Percentiles rank a stretch among this genome's conserved stretches.
phyloP scores from a whole-genome alignment of 768 basidiomycete genomes.

The Crepidotus variabilis region DNA sequence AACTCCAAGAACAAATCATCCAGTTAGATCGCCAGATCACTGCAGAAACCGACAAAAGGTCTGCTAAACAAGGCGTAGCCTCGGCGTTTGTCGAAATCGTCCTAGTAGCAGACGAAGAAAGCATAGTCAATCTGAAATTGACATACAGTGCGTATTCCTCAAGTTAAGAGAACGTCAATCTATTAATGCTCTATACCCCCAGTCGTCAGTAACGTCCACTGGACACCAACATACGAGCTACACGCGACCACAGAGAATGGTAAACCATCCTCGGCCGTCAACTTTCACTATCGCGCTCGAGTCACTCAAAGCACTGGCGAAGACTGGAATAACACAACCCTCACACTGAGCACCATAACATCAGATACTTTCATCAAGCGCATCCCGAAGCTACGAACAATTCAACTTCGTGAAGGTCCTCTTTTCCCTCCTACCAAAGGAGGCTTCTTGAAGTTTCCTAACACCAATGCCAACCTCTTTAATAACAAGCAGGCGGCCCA shows the following conservation, averaged over 20 bases:
- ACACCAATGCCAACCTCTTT: not conserved
- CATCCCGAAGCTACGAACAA: constrained; percentile 29
- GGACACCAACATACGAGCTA: constrained; percentile 57
- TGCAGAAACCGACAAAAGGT: constrained; percentile 25
- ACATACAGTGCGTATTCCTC: constrained; percentile 43
- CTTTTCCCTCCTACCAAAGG: not conserved
- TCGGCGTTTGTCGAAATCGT: constrained; percentile 38
- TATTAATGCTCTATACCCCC: not conserved
- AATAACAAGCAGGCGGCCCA: too few relatives aligned
- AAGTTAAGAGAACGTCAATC: not conserved
- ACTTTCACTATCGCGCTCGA: constrained; percentile 52
- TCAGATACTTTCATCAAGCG: constrained; percentile 28
- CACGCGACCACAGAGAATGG: constrained; percentile 46
- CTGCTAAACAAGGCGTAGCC: constrained; percentile 30
- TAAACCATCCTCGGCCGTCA: constrained; percentile 38
- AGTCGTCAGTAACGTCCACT: constrained; percentile 51
- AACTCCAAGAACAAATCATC: constrained; percentile 37
- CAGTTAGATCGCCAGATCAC: constrained; percentile 36
- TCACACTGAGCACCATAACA: constrained; percentile 51
- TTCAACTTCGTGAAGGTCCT: constrained; percentile 25
- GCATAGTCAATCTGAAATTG: constrained; percentile 39
- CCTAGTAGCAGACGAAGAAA: constrained; percentile 34
- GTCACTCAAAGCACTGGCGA: constrained; percentile 57
- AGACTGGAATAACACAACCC: constrained; percentile 48
- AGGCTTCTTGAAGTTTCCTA: not conserved